Evolutionary conservation across 202 grass and related monocot species (phyloP), one percentile per base, ranked within the genome.

Genomic region (Schoenoplectus triqueter): DNA sequence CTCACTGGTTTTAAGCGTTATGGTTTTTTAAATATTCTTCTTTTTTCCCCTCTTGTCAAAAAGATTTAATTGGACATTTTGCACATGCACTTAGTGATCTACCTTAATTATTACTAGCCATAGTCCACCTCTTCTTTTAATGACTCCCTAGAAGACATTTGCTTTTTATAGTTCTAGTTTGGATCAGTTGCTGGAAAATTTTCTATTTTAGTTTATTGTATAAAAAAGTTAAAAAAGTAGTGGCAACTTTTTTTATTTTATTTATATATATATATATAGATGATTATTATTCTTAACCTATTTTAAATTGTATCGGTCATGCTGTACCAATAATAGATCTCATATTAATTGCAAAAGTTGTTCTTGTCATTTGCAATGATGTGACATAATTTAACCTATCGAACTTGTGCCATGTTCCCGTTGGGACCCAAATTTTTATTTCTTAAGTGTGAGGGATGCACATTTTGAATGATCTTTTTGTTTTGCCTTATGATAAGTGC

Each of bases 301-400:
- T 78, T 17, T 59, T 61, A 79, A 61, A 79, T 45, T 61, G 39
- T 22, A 8, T 79, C 4, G 11, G 14, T 79, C 18, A 40, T 62
- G 6, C 40, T 79, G 75, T 10, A 7, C 55, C 21, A 79, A 79
- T 15, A 44, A 79, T 79, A 44, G 40, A 10, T 55, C 40, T 79
- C 55, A 44, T 39, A 46, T 45, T 44, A 42, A 19, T 22, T 79
- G 15, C 40, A 79, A 79, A 56, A 79, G 40, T 10, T 62, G 17
- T 7, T 79, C 13, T 31, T 31, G 31, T 79, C 52, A 78, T 44
- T 60, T 78, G 74, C 7, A 60, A 78, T 9, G 3, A n/a, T 21
- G n/a, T 19, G 14, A 10, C 45, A 10, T 15, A 70, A 70, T 41
- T 17, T 20, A 2, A 19, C 7, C 51, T 52, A 22, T 20, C 47